Evolutionary conservation across 371 early-diverging fungal genomes (phyloP).

Genomic region (Circinella umbellata): DNA sequence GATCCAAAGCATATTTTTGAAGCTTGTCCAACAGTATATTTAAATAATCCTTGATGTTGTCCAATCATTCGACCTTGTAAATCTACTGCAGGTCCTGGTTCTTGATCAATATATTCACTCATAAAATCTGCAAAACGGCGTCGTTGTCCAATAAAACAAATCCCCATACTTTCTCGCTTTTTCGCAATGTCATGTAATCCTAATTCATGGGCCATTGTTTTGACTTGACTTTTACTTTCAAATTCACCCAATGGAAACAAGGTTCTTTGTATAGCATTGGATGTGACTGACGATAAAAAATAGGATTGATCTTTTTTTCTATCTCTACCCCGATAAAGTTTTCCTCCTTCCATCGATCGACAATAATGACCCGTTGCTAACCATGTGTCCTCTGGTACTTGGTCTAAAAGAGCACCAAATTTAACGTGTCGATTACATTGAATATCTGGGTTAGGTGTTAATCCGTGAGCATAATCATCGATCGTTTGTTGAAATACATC

Average conservation of each 20-base stretch:
- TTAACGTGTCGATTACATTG: slow-evolving; percentile 90
- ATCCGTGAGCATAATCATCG: slow-evolving; percentile 70
- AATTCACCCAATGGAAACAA: slow-evolving; percentile 90
- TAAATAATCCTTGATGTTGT: slow-evolving; percentile 71
- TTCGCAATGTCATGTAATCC: slow-evolving; percentile 58
- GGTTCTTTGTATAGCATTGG: slow-evolving; percentile 52
- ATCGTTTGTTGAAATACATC: slow-evolving; percentile 82
- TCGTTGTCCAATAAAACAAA: slow-evolving; percentile 93
- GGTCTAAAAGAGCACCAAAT: slow-evolving; percentile 82
- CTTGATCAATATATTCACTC: slow-evolving; percentile 63
- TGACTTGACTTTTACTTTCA: slow-evolving; percentile 71
- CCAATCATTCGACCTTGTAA: slow-evolving; percentile 60
- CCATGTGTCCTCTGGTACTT: slow-evolving; percentile 53
- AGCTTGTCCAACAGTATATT: slow-evolving; percentile 78
- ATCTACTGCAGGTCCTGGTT: slow-evolving; percentile 67
- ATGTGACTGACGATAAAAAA: slow-evolving; percentile 78
- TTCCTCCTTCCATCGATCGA: slow-evolving; percentile 30
- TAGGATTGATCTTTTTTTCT: slow-evolving; percentile 91
- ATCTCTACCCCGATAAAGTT: slow-evolving; percentile 65
- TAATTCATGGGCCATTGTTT: slow-evolving; percentile 64
- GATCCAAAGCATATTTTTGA: slow-evolving; percentile 63
- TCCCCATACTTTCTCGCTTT: slow-evolving; percentile 94
- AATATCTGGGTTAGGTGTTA: slow-evolving; percentile 95
- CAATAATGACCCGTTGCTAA: slow-evolving; percentile 95
- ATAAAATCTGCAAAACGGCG: slow-evolving; percentile 81